Percentiles rank a stretch among this genome's conserved stretches.
Conservation (phyloP, 441 rosid species). For the Euphorbia schlechtendalii region DNA sequence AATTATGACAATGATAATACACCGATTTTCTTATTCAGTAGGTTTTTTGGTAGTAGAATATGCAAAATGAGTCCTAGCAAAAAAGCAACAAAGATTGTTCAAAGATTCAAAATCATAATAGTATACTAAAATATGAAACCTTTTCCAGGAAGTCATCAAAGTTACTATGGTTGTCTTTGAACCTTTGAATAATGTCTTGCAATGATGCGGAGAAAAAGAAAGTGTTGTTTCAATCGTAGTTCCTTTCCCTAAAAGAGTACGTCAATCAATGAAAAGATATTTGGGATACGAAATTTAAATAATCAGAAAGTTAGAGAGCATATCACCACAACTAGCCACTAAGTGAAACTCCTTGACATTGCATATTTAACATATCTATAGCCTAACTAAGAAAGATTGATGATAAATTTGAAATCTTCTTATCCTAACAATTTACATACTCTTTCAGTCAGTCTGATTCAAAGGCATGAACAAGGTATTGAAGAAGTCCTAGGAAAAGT, state of each 20-base stretch:
- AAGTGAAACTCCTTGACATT: not conserved
- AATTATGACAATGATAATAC: conserved; percentile 10
- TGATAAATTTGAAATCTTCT: not conserved
- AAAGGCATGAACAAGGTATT: not conserved
- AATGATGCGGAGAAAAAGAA: conserved; percentile 49
- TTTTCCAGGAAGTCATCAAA: conserved; percentile 43
- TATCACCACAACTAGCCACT: no score
- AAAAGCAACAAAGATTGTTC: no score
- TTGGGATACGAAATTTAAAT: no score
- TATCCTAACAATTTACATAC: not conserved
- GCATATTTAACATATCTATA: not conserved
- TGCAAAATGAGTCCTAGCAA: no score
- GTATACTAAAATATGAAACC: conserved; percentile 21
- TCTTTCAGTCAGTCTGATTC: not conserved
- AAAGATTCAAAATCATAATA: no score
- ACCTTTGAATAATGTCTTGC: conserved; percentile 52
- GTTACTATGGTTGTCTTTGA: conserved; percentile 38
- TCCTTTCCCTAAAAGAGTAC: conserved; percentile 43
- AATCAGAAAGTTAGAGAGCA: no score
- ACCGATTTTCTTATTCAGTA: no score
- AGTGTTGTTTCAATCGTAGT: conserved; percentile 52
- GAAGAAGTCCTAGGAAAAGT: not conserved
- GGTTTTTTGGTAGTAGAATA: no score
- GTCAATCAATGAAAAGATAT: conserved; percentile 12
- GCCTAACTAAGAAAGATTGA: not conserved